A percentile compares a stretch with the other conserved stretches of the same genome.
Evolutionary conservation across 2,329 filamentous ascomycete species (phyloP).

Genomic region (Fusarium sp.): DNA sequence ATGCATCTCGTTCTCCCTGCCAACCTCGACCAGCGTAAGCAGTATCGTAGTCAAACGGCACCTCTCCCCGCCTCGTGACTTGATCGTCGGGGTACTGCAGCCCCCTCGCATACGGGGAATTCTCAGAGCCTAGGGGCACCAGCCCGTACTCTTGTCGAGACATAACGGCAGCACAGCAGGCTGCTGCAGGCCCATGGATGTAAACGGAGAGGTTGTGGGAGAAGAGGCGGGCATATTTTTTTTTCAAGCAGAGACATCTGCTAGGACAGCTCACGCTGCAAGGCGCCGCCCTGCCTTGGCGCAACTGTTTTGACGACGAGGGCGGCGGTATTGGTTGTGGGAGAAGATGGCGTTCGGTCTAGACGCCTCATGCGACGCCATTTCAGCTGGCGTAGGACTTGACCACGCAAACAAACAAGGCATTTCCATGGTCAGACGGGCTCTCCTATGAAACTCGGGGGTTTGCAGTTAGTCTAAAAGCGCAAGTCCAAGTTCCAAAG

Average conservation of each 20-base stretch:
- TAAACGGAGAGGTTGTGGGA: background rate
- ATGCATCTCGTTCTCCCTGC: background rate
- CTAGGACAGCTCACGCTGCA: background rate
- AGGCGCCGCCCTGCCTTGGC: background rate
- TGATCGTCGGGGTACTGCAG: background rate
- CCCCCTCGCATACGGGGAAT: background rate
- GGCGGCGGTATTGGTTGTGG: background rate
- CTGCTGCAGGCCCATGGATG: background rate
- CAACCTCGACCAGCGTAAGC: background rate
- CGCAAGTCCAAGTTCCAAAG: background rate
- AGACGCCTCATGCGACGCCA: background rate
- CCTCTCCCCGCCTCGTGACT: background rate
- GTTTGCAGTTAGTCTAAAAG: background rate
- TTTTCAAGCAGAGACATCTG: background rate
- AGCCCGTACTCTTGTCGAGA: constrained; percentile 1
- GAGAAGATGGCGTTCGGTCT: background rate
- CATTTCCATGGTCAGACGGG: background rate
- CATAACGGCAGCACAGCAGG: background rate
- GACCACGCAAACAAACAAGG: background rate
- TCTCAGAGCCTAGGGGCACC: background rate
- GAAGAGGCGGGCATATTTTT: background rate
- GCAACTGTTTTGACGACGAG: background rate
- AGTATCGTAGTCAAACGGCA: background rate
- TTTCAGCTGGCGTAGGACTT: background rate
- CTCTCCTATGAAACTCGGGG: background rate